Evolutionary conservation across 345 rosid species (phyloP).

Genomic region (Brassica carinata): DNA sequence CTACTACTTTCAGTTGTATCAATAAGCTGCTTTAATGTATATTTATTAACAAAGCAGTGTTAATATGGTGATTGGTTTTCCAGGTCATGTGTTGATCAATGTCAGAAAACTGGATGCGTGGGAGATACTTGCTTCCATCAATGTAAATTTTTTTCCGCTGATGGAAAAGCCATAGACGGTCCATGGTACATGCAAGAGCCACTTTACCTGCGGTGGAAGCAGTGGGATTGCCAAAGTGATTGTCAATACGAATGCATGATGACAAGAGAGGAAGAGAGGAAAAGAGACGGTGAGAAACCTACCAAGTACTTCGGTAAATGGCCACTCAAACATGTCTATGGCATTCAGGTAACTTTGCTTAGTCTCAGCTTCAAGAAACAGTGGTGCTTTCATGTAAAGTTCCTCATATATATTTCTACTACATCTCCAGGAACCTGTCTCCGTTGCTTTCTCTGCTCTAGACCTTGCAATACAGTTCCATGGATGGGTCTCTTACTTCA

Average conservation of each 20-base stretch:
- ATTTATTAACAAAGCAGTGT: neutral
- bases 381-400: neutral
- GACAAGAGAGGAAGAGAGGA: constrained; percentile 76
- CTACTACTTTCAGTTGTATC: neutral
- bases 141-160: constrained; percentile 83
- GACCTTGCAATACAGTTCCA: constrained; percentile 82
- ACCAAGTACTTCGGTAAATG: constrained; percentile 88
- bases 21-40: neutral
- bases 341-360: constrained; percentile 56
- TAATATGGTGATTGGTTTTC: constrained; percentile 16
- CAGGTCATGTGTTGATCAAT: constrained; percentile 74
- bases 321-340: constrained; percentile 79
- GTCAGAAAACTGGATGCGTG: constrained; percentile 82
- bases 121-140: constrained; percentile 78
- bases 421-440: constrained; percentile 68
- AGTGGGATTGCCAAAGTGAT: constrained; percentile 80
- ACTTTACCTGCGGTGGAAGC: constrained; percentile 80
- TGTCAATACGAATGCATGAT: constrained; percentile 82
- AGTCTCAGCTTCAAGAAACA: neutral
- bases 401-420: neutral
- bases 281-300: constrained; percentile 61
- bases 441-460: constrained; percentile 78
- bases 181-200: constrained; percentile 93
- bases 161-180: constrained; percentile 76
- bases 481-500: constrained; percentile 87